Conservation (phyloP, 371 early-diverging fungal genomes). For the Quaeritorhiza haematococci region DNA sequence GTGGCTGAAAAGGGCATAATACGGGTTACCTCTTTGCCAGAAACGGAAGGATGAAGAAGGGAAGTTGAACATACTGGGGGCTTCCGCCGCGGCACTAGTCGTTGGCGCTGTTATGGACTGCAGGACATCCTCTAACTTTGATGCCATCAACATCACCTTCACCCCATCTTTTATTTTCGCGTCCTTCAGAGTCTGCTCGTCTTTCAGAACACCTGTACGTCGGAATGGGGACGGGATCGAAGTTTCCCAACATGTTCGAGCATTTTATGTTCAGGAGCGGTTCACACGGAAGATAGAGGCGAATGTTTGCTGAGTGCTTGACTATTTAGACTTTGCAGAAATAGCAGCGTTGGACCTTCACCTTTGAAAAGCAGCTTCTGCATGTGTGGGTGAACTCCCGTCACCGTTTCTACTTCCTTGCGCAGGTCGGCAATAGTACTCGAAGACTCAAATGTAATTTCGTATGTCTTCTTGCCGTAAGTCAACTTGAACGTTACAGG, state of each 20-base stretch:
- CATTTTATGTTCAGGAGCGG: no score
- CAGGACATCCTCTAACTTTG: slow-evolving; percentile 3
- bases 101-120: background rate
- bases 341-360: no score
- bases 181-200: slow-evolving; percentile 14
- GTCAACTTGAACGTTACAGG: slow-evolving; percentile 14
- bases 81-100: background rate
- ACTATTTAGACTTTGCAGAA: no score
- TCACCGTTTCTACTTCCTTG: slow-evolving; percentile 5
- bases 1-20: no score
- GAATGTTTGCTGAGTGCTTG: no score
- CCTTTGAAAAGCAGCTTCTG: slow-evolving; percentile 28
- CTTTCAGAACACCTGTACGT: slow-evolving; percentile 14
- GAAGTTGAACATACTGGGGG: background rate
- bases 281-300: no score
- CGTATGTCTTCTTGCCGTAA: slow-evolving; percentile 15
- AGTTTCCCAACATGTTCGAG: no score
- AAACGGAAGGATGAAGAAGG: background rate
- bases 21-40: no score
- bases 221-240: no score
- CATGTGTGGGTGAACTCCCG: slow-evolving; percentile 15
- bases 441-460: background rate
- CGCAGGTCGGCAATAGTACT: slow-evolving; percentile 12
- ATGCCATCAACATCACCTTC: slow-evolving; percentile 24
- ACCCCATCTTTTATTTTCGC: slow-evolving; percentile 8